A percentile compares a stretch with the other conserved stretches of the same genome.
These are phyloP conservation scores for Trichosanthes truncata DNA, from an alignment of 306 rosid species.

Conservation along the genomic window DNA sequence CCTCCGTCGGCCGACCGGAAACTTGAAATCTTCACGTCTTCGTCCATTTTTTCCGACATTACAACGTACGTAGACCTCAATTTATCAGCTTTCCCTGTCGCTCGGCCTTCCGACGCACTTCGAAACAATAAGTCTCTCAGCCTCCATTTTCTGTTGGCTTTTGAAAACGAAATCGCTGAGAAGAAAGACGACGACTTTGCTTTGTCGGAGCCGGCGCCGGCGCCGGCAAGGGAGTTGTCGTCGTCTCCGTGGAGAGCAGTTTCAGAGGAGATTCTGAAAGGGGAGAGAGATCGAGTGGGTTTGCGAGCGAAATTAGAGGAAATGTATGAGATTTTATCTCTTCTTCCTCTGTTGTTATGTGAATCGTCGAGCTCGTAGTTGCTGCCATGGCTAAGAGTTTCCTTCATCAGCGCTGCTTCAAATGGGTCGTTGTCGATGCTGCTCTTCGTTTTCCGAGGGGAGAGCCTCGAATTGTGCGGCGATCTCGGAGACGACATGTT, in stretches of 20 bases:
- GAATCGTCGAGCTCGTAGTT: slow-evolving; percentile 5
- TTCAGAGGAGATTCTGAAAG: slow-evolving; percentile 44
- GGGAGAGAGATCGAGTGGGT: slow-evolving; percentile 42
- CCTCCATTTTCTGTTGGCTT: slow-evolving; percentile 47
- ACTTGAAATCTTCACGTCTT: slow-evolving; percentile 20
- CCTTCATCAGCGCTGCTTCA: slow-evolving; percentile 2
- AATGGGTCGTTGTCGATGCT: neutral
- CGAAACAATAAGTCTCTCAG: slow-evolving; percentile 46
- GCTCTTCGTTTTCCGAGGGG: neutral
- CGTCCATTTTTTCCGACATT: slow-evolving; percentile 25
- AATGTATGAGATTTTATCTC: slow-evolving; percentile 12
- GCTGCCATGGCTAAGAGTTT: neutral
- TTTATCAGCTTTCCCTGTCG: slow-evolving; percentile 26
- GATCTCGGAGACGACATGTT: slow-evolving; percentile 15
- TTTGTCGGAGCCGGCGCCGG: neutral
- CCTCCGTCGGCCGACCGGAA: slow-evolving; percentile 7
- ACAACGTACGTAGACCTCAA: slow-evolving; percentile 18
- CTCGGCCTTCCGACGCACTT: slow-evolving; percentile 54
- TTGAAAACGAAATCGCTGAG: slow-evolving; percentile 36
- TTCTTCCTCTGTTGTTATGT: slow-evolving; percentile 18
- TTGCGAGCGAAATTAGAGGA: slow-evolving; percentile 17
- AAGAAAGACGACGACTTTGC: slow-evolving; percentile 21
- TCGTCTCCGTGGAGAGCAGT: slow-evolving; percentile 20
- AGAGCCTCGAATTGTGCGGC: neutral
- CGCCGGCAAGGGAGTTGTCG: neutral